A percentile compares a stretch with the other conserved stretches of the same genome.
phyloP scores from a whole-genome alignment of 306 rosid species.

The Senna tora region DNA sequence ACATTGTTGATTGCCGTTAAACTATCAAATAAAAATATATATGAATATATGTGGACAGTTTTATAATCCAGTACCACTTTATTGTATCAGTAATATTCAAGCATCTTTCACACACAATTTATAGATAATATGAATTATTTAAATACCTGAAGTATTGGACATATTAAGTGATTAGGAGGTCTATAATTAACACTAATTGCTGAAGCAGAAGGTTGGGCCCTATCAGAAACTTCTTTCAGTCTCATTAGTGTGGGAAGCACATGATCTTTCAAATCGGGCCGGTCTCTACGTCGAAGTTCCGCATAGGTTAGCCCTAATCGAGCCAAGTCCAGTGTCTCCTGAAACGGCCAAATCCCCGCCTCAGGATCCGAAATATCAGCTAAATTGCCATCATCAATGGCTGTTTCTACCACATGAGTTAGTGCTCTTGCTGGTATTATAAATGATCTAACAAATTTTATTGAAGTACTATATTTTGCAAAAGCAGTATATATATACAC shows the following conservation, averaged over 20 bases:
- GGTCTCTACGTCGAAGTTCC: constrained; percentile 83
- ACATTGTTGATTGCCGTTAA: not conserved
- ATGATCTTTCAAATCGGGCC: constrained; percentile 77
- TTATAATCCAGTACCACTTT: too few species aligned
- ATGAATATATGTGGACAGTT: too few species aligned
- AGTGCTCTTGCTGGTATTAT: constrained; percentile 83
- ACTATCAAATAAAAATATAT: not conserved
- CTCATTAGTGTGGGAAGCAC: constrained; percentile 73
- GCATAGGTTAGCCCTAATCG: constrained; percentile 76
- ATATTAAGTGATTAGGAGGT: constrained; percentile 85
- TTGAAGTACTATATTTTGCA: too few species aligned
- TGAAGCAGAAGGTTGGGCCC: constrained; percentile 49
- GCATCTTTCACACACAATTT: not conserved
- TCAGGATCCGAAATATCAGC: constrained; percentile 63
- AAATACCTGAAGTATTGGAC: constrained; percentile 88
- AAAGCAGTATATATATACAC: too few species aligned
- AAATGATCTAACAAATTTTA: too few species aligned
- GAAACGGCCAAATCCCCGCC: constrained; percentile 88
- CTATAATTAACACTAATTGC: constrained; percentile 43
- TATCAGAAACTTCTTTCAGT: constrained; percentile 67
- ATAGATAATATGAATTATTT: constrained; percentile 16
- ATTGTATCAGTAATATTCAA: not conserved
- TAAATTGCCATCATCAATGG: constrained; percentile 50
- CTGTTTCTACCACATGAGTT: constrained; percentile 79
- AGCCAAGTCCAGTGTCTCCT: constrained; percentile 74